These are phyloP conservation scores for Cyclotella kingstonii DNA, from an alignment of 108 stramenopile species.

Conservation along the genomic window DNA sequence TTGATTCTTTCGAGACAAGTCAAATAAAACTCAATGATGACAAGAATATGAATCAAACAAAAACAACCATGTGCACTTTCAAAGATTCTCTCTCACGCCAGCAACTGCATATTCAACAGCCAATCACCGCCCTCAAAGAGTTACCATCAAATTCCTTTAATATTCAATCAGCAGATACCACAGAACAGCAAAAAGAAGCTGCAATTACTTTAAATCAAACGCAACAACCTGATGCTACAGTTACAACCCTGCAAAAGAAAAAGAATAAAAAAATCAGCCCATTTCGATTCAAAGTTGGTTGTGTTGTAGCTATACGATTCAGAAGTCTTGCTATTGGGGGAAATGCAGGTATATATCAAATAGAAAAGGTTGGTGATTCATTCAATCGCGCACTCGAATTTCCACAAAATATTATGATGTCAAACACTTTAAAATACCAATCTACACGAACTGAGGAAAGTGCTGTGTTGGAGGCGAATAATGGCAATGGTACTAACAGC, in stretches of 20 bases:
- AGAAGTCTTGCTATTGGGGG: conserved; percentile 37
- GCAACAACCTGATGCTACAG: neutral
- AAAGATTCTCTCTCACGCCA: too few species aligned
- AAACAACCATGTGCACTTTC: too few species aligned
- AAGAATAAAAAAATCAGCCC: conserved; percentile 57
- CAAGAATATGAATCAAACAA: too few species aligned
- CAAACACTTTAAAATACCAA: neutral
- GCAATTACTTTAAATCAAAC: neutral
- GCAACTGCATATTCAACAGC: too few species aligned
- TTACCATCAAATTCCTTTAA: too few species aligned
- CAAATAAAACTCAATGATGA: too few species aligned
- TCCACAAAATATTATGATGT: neutral
- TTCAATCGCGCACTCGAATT: neutral
- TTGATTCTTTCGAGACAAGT: too few species aligned
- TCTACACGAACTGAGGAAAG: neutral
- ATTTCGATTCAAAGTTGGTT: conserved; percentile 70
- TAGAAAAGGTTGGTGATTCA: conserved; percentile 22
- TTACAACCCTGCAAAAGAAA: conserved; percentile 13
- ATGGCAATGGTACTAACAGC: neutral
- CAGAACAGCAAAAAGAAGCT: neutral
- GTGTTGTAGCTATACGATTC: conserved; percentile 63
- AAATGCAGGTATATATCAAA: conserved; percentile 17
- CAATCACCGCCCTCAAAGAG: too few species aligned
- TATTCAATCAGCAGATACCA: too few species aligned
- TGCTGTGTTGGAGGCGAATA: too few species aligned